Percentiles rank a stretch among this genome's conserved stretches.
These are phyloP conservation scores for Tylopilus subfusipes DNA, from an alignment of 768 basidiomycete genomes.

Conservation along the genomic window DNA sequence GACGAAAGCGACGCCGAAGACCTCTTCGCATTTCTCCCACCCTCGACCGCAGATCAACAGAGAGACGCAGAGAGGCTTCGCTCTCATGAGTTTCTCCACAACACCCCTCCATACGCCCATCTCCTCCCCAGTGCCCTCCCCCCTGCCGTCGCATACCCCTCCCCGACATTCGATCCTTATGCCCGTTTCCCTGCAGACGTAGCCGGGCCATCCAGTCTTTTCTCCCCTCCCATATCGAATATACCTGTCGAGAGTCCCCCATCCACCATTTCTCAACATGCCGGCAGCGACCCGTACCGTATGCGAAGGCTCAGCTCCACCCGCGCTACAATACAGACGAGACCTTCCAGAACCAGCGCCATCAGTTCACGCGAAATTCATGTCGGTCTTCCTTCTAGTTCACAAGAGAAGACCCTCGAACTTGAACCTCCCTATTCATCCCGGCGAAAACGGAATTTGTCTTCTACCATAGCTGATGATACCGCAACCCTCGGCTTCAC, in stretches of 20 bases:
- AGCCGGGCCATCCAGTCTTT: slow-evolving; percentile 35
- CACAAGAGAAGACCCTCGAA: slow-evolving; percentile 31
- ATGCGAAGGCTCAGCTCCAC: slow-evolving; percentile 35
- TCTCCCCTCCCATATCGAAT: slow-evolving; percentile 30
- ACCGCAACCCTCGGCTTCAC: slow-evolving; percentile 34
- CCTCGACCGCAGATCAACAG: slow-evolving; percentile 63
- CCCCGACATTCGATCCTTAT: slow-evolving; percentile 52
- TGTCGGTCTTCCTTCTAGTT: slow-evolving; percentile 33
- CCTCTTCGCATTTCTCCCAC: slow-evolving; percentile 87
- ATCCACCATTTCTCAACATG: slow-evolving; percentile 40
- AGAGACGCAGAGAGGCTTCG: slow-evolving; percentile 27
- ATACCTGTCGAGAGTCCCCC: slow-evolving; percentile 47
- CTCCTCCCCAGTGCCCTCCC: slow-evolving; percentile 21
- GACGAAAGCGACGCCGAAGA: slow-evolving; percentile 79
- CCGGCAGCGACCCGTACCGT: slow-evolving; percentile 37
- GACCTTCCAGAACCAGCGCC: slow-evolving; percentile 35
- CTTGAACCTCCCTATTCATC: slow-evolving; percentile 17
- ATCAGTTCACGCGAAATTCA: slow-evolving; percentile 41
- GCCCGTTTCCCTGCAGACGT: slow-evolving; percentile 39
- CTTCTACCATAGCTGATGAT: slow-evolving; percentile 32
- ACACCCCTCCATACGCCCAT: slow-evolving; percentile 22
- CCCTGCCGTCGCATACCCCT: slow-evolving; percentile 38
- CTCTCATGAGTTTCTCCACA: slow-evolving; percentile 24
- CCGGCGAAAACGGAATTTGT: slow-evolving; percentile 27
- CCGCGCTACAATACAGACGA: slow-evolving; percentile 29